Evolutionary conservation across 106 monocot genomes (phyloP), one percentile per base, ranked within the genome.

Genomic region (Agapanthus africanus): DNA sequence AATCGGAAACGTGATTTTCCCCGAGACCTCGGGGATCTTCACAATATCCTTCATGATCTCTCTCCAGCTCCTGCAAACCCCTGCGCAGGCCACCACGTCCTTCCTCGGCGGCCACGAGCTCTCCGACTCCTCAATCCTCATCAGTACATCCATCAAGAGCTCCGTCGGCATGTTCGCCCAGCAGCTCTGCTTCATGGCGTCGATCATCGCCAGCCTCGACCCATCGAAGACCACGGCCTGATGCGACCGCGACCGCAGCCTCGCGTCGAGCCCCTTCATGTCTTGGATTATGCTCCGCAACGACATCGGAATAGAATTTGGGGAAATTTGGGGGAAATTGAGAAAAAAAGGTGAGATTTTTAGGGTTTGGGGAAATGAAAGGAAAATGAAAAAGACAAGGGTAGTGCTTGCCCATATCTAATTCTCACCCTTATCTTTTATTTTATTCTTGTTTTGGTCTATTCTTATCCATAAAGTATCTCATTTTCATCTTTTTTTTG

Each of bases 41-140:
- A 99, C 87, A 37, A 99, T 84, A 82, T 99, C 92, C 87, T 74
- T 93, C 72, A 84, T 85, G 77, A 93, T 90, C 37, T 81, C 84
- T 66, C 97, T 78, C 97, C 97, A 99, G 74, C 80, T 83, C 72
- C 84, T 80, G 74, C 97, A 99, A 49, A 92, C 97, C 19, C 87
- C 92, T 2, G 97, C 89, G 54, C 92, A 99, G 23, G 87, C 78
- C 31, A 87, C 92, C 37, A 99, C 97, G 41, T 87, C 80, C 75
- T 77, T 84, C 47, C 97, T 67, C 14, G 28, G 64, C 2, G 92
- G 92, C 97, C 97, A 99, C 15, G 65, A 16, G 36, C 31, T 54
- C 77, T 87, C 86, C 25, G 78, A 22, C 51, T 80, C 89, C 79
- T 99, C 97, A 18, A 92, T 83, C 80, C 92, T 78, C 79, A 51